Evolutionary conservation across 805 yeast species (phyloP), one percentile per base, ranked within the genome.

Genomic region (Spathaspora boniae): DNA sequence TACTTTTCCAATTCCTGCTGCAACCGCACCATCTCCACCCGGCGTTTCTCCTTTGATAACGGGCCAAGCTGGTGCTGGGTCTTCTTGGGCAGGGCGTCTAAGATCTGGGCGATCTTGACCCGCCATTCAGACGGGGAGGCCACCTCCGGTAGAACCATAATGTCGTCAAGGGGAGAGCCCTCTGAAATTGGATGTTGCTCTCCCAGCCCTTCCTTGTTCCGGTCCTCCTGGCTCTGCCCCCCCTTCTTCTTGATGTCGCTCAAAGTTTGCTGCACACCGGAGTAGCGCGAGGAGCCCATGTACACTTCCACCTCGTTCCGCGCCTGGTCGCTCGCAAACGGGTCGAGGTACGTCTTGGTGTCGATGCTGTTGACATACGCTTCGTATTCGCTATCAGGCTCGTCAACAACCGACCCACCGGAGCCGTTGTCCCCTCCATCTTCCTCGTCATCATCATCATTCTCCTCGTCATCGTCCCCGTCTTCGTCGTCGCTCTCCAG

Each of bases 1-100:
- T 38, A 54, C 2, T 38, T 37, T 26, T 53, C 51, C 6, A 64
- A 29, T 17, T 49, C 45, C 1, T 40, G 28, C 4, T 42, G 21
- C 14, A 50, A 40, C 19, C 43, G 43, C 3, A 33, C 23, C 6
- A 59, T 42, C 16, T 43, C 56, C 3, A 31, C 33, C 26, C 65
- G 40, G 34, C 68, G 44, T 9, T 37, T 45, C 32, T 57, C 63
- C n/a, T n/a, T n/a, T n/a, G n/a, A n/a, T n/a, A n/a, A n/a, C n/a
- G n/a, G n/a, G n/a, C n/a, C n/a, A n/a, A n/a, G n/a, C n/a, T n/a
- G n/a, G n/a, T n/a, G n/a, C n/a, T n/a, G n/a, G n/a, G n/a, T n/a
- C n/a, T n/a, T n/a, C n/a, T n/a, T n/a, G n/a, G n/a, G n/a, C n/a
- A n/a, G n/a, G n/a, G n/a, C n/a, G n/a, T n/a, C n/a, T n/a, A n/a